phyloP scores from a whole-genome alignment of 106 monocot species.

The Allium fistulosum region DNA sequence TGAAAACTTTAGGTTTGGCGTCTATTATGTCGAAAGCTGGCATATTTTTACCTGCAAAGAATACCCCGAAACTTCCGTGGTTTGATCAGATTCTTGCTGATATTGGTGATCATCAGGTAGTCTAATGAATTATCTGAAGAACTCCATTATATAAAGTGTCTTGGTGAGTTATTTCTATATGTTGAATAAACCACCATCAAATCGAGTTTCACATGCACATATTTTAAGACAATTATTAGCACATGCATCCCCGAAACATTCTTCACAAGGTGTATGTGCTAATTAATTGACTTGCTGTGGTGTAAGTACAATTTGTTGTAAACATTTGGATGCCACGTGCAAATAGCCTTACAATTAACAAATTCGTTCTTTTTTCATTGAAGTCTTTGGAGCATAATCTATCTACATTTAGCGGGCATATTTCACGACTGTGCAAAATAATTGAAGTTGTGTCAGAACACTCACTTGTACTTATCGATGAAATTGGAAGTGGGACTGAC shows the following conservation, averaged over 20 bases:
- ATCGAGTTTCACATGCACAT: no score
- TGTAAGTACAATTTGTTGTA: no score
- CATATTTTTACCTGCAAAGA: slow-evolving; percentile 60
- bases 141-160: slow-evolving; percentile 12
- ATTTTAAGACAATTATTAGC: no score
- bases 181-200: no score
- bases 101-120: slow-evolving; percentile 94
- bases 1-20: slow-evolving; percentile 87
- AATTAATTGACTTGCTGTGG: no score
- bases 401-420: slow-evolving; percentile 86
- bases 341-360: slow-evolving; percentile 26
- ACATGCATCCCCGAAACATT: no score
- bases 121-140: slow-evolving; percentile 18
- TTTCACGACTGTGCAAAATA: slow-evolving; percentile 74
- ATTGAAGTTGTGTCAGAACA: slow-evolving; percentile 43
- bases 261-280: no score
- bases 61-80: slow-evolving; percentile 65
- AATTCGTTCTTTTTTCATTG: slow-evolving; percentile 46
- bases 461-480: slow-evolving; percentile 79
- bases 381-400: slow-evolving; percentile 90
- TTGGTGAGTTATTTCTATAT: slow-evolving; percentile 11
- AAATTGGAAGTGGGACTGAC: slow-evolving; percentile 84
- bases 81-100: slow-evolving; percentile 83
- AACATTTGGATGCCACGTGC: no score
- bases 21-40: slow-evolving; percentile 89